Base-by-base conservation (phyloP, 306 rosid genomes). In the Dalbergia cultrata region DNA sequence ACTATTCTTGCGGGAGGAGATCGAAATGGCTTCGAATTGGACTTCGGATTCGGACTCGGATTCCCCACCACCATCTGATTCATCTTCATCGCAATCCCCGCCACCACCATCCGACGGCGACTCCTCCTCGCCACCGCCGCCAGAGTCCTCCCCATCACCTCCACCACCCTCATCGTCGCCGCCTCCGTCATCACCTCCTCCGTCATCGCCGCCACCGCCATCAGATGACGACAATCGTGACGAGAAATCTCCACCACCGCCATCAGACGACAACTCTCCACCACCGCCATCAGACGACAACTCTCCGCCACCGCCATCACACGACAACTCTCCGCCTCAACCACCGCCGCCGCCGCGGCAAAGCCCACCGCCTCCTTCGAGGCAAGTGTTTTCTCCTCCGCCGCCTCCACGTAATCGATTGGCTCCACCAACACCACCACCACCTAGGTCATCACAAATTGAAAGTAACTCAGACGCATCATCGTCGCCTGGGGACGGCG, bases 1-100 rank as follows among this genome's bases (percentile, higher is more conserved):
- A 62, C 58, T 17, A 60, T 70, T 31, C 43, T 84, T 31, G 47
- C 81, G 57, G 83, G 81, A 71, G 87, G 60, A 87, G 81, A 76
- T 75, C 61, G 62, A 45, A 80, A 90, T 91, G 97, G 82, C 86
- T 53, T 73, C 89, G 35, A 14, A 14, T 70, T 41, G 31, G 31
- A 26, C 31, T 69, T 68, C 76, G 1, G 35, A 63, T 2, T 67
- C 92, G 1, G 81, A 62, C 64, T 68, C 76, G 1, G 26, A 63
- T 3, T 67, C 90, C 1, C 60, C 87, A 0, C 10, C 88, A 2
- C 66, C 83, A 14, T 39, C 86, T 0, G 70, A 80, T 14, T 64
- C 82, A 1, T 65, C 70, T 37, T 18, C 73, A 4, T 31, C 67
- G 0, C 67, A 84, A 0, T 11, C 67, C 0, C 72, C 81, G 0